Conservation (phyloP, 805 yeast genomes). For the Blastobotrys muscicola region DNA sequence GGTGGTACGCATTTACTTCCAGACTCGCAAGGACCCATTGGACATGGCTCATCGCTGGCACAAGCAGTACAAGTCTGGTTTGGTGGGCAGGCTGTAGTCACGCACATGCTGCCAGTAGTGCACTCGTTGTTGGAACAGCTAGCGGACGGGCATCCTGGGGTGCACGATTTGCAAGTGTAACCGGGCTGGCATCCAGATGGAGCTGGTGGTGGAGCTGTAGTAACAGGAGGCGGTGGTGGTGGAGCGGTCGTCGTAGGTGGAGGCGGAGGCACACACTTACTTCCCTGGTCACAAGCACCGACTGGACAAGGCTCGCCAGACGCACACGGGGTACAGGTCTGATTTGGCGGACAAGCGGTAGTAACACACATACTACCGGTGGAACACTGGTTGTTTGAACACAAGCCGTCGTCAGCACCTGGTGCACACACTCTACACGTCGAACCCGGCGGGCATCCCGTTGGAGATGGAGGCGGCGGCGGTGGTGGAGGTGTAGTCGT, state of each 20-base stretch:
- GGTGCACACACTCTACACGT: too few relatives aligned
- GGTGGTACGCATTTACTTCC: not conserved
- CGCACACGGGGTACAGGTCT: too few relatives aligned
- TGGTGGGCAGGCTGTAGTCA: not conserved
- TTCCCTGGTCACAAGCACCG: too few relatives aligned
- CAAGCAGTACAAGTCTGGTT: too few relatives aligned
- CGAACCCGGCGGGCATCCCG: not conserved
- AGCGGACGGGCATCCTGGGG: constrained; percentile 1
- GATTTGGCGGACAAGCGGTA: too few relatives aligned
- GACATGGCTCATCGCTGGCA: too few relatives aligned
- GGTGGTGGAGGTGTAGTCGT: not conserved
- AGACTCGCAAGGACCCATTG: not conserved
- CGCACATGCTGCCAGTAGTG: constrained; percentile 3
- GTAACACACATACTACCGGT: too few relatives aligned
- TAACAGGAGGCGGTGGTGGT: constrained; percentile 1
- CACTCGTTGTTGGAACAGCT: constrained; percentile 1
- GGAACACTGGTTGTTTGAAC: not conserved
- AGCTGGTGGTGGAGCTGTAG: not conserved
- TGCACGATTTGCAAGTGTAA: not conserved
- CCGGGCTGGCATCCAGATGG: constrained; percentile 3
- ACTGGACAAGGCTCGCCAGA: too few relatives aligned
- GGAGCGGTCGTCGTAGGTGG: not conserved
- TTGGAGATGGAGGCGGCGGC: constrained; percentile 1
- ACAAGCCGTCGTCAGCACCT: too few relatives aligned
- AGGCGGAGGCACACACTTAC: constrained; percentile 1